phyloP scores from a whole-genome alignment of 768 basidiomycete genomes.

The Kwoniella europaea region DNA sequence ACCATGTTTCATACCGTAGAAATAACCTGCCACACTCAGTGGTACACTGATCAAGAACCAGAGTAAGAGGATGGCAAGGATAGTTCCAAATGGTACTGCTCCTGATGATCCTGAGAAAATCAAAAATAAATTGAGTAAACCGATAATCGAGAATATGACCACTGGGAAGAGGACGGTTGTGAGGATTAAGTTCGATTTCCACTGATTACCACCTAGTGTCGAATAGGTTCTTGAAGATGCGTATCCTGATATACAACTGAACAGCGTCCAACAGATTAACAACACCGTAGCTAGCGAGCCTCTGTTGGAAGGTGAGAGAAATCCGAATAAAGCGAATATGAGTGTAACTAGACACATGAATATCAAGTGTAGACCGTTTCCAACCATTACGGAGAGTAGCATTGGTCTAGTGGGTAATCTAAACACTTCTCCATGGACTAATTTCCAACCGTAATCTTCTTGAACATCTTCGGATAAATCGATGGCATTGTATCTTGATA shows the following conservation, averaged over 20 bases:
- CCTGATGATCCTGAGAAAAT: conserved; percentile 84
- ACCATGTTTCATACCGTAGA: conserved; percentile 83
- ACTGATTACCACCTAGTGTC: conserved; percentile 77
- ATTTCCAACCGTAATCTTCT: conserved; percentile 98
- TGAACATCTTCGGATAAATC: conserved; percentile 93
- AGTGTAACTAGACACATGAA: conserved; percentile 88
- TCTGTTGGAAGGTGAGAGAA: conserved; percentile 93
- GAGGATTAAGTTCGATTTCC: conserved; percentile 79
- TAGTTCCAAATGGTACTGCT: conserved; percentile 95
- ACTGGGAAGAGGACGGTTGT: conserved; percentile 88
- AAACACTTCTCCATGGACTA: conserved; percentile 96
- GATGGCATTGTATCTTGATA: conserved; percentile 91
- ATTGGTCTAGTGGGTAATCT: conserved; percentile 77
- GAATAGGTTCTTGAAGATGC: conserved; percentile 80
- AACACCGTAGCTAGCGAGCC: conserved; percentile 92
- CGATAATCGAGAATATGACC: conserved; percentile 79
- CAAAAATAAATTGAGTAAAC: conserved; percentile 89
- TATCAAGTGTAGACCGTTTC: conserved; percentile 83
- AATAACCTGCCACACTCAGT: conserved; percentile 81
- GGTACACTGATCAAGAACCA: conserved; percentile 97
- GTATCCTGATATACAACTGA: conserved; percentile 91
- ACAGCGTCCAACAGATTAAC: conserved; percentile 92
- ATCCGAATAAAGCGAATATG: conserved; percentile 88
- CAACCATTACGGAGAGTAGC: conserved; percentile 81
- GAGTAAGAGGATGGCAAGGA: conserved; percentile 78